These are phyloP conservation scores for Candida pseudoglaebosa DNA, from an alignment of 805 yeast genomes.

Conservation along the genomic window DNA sequence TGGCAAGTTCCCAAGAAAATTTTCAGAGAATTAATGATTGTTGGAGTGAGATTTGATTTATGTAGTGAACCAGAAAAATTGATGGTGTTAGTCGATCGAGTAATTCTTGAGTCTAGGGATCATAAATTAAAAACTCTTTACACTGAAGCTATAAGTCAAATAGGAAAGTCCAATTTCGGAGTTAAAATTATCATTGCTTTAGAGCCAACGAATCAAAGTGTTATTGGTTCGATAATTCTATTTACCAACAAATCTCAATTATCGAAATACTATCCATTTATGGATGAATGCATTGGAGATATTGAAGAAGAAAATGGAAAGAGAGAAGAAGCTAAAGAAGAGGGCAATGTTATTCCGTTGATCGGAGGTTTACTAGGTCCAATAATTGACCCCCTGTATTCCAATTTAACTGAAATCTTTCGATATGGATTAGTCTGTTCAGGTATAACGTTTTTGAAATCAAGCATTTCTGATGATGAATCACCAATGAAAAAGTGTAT, in stretches of 20 bases:
- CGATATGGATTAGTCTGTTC: slow-evolving; percentile 56
- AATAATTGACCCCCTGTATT: slow-evolving; percentile 49
- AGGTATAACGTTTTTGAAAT: slow-evolving; percentile 45
- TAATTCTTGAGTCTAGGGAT: slow-evolving; percentile 10
- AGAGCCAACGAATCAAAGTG: slow-evolving; percentile 48
- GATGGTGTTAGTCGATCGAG: slow-evolving; percentile 32
- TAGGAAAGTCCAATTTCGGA: slow-evolving; percentile 27
- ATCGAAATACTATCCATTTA: slow-evolving; percentile 48
- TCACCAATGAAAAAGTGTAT: slow-evolving; percentile 28
- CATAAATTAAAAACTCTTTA: slow-evolving; percentile 22
- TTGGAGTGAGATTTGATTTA: slow-evolving; percentile 56
- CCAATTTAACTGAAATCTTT: slow-evolving; percentile 50
- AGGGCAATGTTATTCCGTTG: slow-evolving; percentile 8
- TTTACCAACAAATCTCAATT: slow-evolving; percentile 45
- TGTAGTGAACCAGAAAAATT: slow-evolving; percentile 42
- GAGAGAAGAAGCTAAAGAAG: neutral
- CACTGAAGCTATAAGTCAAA: slow-evolving; percentile 30
- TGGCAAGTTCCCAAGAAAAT: slow-evolving; percentile 56
- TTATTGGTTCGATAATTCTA: slow-evolving; percentile 49
- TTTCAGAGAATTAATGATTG: slow-evolving; percentile 51
- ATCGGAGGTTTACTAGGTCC: slow-evolving; percentile 54
- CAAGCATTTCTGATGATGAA: slow-evolving; percentile 23
- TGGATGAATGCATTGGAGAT: slow-evolving; percentile 35
- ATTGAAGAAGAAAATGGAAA: neutral
- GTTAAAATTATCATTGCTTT: slow-evolving; percentile 48